Evolutionary conservation across 2,329 filamentous ascomycete species (phyloP).

Genomic region (Aphanoascus verrucosus): DNA sequence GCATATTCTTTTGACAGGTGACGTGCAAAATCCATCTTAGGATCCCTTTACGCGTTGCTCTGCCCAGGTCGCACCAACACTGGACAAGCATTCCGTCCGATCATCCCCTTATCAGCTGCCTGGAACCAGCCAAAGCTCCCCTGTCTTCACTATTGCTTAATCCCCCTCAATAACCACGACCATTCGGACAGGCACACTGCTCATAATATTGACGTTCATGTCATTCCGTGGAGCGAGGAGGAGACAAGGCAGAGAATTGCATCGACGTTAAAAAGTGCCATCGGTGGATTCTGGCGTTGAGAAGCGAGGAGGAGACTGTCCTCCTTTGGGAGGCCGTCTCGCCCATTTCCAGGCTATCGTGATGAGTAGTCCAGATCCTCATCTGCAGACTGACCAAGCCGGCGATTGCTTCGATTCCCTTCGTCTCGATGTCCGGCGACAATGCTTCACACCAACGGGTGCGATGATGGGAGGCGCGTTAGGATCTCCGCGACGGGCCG

Average conservation of each 20-base stretch:
- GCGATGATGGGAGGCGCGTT: neutral
- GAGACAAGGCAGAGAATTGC: neutral
- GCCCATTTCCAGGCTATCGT: conserved; percentile 6
- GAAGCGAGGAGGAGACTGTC: conserved; percentile 14
- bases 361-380: conserved; percentile 8
- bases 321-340: conserved; percentile 16
- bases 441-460: neutral
- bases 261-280: neutral
- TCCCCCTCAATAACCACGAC: neutral
- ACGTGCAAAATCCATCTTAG: neutral
- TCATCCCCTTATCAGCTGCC: neutral
- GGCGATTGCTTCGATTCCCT: neutral
- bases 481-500: neutral
- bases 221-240: neutral
- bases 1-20: neutral
- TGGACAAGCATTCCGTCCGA: conserved; percentile 1
- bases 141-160: neutral
- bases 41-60: neutral
- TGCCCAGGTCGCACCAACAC: neutral
- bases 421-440: neutral
- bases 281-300: conserved; percentile 9
- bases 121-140: conserved; percentile 4
- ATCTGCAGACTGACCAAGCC: neutral
- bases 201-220: conserved; percentile 1
- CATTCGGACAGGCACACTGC: neutral